phyloP scores from a whole-genome alignment of 2,329 filamentous ascomycete species.

The Ophiostoma australiae region DNA sequence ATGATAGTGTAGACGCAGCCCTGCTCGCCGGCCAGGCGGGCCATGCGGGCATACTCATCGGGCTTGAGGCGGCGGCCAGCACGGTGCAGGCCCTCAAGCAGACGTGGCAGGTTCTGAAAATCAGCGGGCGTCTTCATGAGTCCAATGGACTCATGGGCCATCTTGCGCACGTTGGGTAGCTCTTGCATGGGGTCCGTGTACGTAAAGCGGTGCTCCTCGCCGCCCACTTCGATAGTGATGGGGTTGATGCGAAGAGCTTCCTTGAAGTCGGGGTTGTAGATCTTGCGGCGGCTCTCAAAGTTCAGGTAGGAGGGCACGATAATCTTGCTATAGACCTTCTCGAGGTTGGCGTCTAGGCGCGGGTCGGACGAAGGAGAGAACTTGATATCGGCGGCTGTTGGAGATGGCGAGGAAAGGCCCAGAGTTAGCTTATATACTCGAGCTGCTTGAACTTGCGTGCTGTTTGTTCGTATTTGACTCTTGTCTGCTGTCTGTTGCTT shows the following conservation, averaged over 20 bases:
- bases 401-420: background rate
- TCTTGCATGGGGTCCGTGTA: slow-evolving; percentile 42
- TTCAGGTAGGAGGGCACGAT: slow-evolving; percentile 59
- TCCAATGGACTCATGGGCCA: slow-evolving; percentile 38
- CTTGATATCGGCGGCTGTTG: slow-evolving; percentile 35
- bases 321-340: slow-evolving; percentile 51
- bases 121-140: slow-evolving; percentile 48
- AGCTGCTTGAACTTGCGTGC: background rate
- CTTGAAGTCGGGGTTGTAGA: slow-evolving; percentile 46
- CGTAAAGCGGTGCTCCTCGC: slow-evolving; percentile 49
- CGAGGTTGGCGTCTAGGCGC: slow-evolving; percentile 51
- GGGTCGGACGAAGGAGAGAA: slow-evolving; percentile 50
- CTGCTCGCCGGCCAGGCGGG: slow-evolving; percentile 39
- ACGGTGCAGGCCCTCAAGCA: slow-evolving; percentile 47
- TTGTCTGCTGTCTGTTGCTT: background rate
- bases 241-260: slow-evolving; percentile 50
- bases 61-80: slow-evolving; percentile 38
- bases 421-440: slow-evolving; percentile 4
- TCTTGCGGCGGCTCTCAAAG: slow-evolving; percentile 46
- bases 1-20: slow-evolving; percentile 45
- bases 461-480: background rate
- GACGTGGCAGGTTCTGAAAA: slow-evolving; percentile 48
- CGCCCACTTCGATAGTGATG: slow-evolving; percentile 55
- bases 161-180: slow-evolving; percentile 41
- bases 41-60: slow-evolving; percentile 37